Base-by-base conservation (phyloP, 176 grass and related monocot genomes). In the Oryza glaberrima region DNA sequence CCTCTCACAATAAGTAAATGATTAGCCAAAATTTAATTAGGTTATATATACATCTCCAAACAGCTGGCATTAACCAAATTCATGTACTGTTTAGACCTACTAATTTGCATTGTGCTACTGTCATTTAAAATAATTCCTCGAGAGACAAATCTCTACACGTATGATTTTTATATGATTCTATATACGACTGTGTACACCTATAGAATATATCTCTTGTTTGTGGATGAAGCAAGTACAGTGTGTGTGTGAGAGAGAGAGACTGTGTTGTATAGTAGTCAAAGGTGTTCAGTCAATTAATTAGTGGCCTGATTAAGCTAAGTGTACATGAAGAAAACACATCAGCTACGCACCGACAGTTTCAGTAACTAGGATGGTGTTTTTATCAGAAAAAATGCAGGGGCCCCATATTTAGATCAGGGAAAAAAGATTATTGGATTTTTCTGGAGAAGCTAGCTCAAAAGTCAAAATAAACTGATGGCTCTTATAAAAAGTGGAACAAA, bases 291-390 rank as follows among this genome's bases (percentile, higher is more conserved):
- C 23, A 46, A 30, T 34, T 52, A 46, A 30, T 34, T 34, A 19
- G 47, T 20, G 17, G 51, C 0, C 49, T 25, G 15, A 58, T 58
- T 58, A 58, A 58, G 54, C n/a, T 36, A n/a, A 35, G 51, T 7
- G 64, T 44, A n/a, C 64, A 20, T 30, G 82, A 58, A 56, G 14
- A 19, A 20, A 56, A 6, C 7, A 14, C 11, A 56, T 12, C 46
- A 26, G 30, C 61, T n/a, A 32, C 14, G 22, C 64, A 84, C 74
- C 74, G 83, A 85, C 74, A 43, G 54, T 15, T 4, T 11, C 2
- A 64, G 1, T 32, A 77, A 4, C 17, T 4, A 49, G 68, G 25
- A 4, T 9, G 68, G 47, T 12, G 69, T 23, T 65, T 68, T 75
- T 48, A 68, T 8, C 16, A n/a, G 54, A 58, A 49, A 41, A 80